Evolutionary conservation across 1,139 yeast species (phyloP).

Genomic region (Kurtzmaniella natalensis): DNA sequence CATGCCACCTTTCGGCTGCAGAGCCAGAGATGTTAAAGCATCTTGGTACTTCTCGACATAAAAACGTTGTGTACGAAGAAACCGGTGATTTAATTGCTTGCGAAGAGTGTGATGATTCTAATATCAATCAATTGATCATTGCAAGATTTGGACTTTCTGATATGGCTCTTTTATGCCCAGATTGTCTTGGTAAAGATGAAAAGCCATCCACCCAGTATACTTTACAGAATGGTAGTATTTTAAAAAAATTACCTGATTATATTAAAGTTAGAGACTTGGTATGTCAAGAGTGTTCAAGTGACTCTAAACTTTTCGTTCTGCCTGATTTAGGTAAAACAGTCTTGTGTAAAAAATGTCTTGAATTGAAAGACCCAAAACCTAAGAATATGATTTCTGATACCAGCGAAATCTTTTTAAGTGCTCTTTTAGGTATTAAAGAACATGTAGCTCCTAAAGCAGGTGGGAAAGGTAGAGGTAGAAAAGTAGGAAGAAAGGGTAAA

Average conservation of each 20-base stretch:
- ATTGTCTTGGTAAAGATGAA: slow-evolving; percentile 44
- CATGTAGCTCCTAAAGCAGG: slow-evolving; percentile 16
- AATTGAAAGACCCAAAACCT: slow-evolving; percentile 14
- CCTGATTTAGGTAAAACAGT: slow-evolving; percentile 19
- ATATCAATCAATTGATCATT: slow-evolving; percentile 50
- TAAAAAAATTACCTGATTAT: slow-evolving; percentile 45
- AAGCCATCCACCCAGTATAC: slow-evolving; percentile 49
- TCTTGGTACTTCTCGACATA: slow-evolving; percentile 52
- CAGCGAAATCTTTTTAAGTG: slow-evolving; percentile 45
- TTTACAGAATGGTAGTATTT: slow-evolving; percentile 51
- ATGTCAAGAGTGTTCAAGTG: slow-evolving; percentile 43
- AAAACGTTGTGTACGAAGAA: slow-evolving; percentile 30
- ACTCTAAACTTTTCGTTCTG: slow-evolving; percentile 25
- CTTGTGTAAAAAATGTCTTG: slow-evolving; percentile 40
- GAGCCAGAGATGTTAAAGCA: slow-evolving; percentile 35
- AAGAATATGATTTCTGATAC: slow-evolving; percentile 38
- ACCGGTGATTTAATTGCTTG: slow-evolving; percentile 45
- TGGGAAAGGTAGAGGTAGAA: slow-evolving; percentile 16
- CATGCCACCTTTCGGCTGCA: slow-evolving; percentile 21
- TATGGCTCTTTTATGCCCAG: slow-evolving; percentile 46
- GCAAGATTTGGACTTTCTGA: slow-evolving; percentile 54
- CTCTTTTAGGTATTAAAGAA: slow-evolving; percentile 49
- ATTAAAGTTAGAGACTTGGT: slow-evolving; percentile 46
- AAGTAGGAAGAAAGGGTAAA: slow-evolving; percentile 17
- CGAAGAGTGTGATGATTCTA: slow-evolving; percentile 53